Base-by-base conservation (phyloP, 495 filamentous ascomycete species). In the Aspergillus indologenus region DNA sequence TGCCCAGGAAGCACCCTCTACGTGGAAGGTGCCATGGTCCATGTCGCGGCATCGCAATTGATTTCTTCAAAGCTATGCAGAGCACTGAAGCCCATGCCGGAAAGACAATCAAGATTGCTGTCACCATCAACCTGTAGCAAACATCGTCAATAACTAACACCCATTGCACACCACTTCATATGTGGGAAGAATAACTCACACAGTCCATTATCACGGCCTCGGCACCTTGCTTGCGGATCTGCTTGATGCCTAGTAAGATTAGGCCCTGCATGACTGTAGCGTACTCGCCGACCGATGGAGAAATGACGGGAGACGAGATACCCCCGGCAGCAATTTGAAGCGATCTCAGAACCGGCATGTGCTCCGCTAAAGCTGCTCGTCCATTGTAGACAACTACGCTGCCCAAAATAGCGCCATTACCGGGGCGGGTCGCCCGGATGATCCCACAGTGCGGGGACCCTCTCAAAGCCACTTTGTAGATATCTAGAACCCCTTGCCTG, bases 371-470 rank as follows among this genome's bases (percentile, higher is more conserved):
- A 14, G 67, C 71, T 11, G 89, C 88, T 46, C 83, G 82, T 23
- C 80, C 80, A 63, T 86, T 88, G 68, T 90, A 92, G 19, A 95
- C 81, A 52, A 96, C 87, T 17, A 96, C 85, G n/a, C 88, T 91
- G 6, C 90, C 91, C 26, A 96, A 67, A 17, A 96, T 72, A 23
- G 77, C 79, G 14, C 83, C 85, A 60, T 90, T 89, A 44, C 80
- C 74, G 0, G 82, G 81, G 53, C 83, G 80, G 70, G 88, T 92
- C 5, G 91, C 91, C 29, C 91, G 82, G 57, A 96, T 91, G 56
- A 96, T 86, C 45, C 90, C 90, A 62, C 90, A 93, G 19, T 83
- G 77, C 45, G 85, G 83, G 19, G 83, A 79, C 49, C 92, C 90
- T 29, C 84, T 77, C 2, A 96, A 78, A 4, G 91, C 91, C 31